phyloP scores from a whole-genome alignment of 208 protist species.

The Acanthamoeba lenticulata region DNA sequence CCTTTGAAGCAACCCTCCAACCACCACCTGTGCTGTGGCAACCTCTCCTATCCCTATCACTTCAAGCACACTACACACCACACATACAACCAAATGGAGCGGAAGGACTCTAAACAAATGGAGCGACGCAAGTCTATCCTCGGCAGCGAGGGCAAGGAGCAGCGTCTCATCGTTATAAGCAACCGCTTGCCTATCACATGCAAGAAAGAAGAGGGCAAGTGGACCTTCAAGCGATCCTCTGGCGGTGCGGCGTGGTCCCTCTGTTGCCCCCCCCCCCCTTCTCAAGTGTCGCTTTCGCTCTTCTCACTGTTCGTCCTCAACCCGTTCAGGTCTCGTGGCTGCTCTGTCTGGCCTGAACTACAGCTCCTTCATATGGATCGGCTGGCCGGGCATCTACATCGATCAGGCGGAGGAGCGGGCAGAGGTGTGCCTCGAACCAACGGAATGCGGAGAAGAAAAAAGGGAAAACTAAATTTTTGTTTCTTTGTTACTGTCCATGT shows the following conservation, averaged over 20 bases:
- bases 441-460: neutral
- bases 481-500: neutral
- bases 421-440: neutral
- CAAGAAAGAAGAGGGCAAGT: constrained; percentile 71
- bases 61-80: neutral
- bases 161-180: constrained; percentile 75
- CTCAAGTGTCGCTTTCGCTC: neutral
- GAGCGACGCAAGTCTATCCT: constrained; percentile 53
- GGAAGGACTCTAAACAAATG: neutral
- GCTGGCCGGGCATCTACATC: constrained; percentile 76
- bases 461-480: neutral
- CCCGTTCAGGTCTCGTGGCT: constrained; percentile 66
- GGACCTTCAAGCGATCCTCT: constrained; percentile 75
- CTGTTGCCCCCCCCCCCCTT: neutral
- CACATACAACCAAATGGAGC: neutral
- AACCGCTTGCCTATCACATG: constrained; percentile 78
- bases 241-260: constrained; percentile 49
- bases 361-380: constrained; percentile 75
- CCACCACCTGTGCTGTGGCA: neutral
- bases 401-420: constrained; percentile 63
- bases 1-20: neutral
- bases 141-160: constrained; percentile 48
- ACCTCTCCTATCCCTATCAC: neutral
- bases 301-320: neutral
- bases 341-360: constrained; percentile 72